Percentiles rank a stretch among this genome's conserved stretches.
These are phyloP conservation scores for Nakazawaea sp. DNA, from an alignment of 805 yeast genomes.

Conservation along the genomic window DNA sequence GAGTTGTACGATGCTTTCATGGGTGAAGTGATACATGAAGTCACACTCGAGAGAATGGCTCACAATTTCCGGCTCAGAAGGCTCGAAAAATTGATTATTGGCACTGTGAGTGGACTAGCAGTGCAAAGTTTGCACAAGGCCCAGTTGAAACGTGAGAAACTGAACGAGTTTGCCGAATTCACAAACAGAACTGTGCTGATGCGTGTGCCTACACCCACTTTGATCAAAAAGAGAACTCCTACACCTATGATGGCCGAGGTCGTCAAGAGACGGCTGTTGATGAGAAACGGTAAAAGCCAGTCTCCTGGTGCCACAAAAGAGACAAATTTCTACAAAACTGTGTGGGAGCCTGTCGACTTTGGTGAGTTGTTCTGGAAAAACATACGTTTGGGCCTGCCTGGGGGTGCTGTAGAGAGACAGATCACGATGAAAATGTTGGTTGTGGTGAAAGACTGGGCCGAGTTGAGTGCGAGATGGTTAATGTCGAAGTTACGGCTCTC, in stretches of 20 bases:
- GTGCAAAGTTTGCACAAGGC: conserved; percentile 15
- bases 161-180: conserved; percentile 28
- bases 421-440: conserved; percentile 25
- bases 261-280: conserved; percentile 3
- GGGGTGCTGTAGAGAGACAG: conserved; percentile 18
- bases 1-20: conserved; percentile 58
- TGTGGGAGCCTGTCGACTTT: conserved; percentile 32
- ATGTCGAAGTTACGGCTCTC: conserved; percentile 36
- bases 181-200: conserved; percentile 13
- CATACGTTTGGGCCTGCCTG: conserved; percentile 20
- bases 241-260: conserved; percentile 11
- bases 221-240: too few relatives aligned
- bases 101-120: conserved; percentile 25
- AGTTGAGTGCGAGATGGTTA: conserved; percentile 41
- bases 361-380: conserved; percentile 38
- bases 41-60: conserved; percentile 38
- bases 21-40: conserved; percentile 44
- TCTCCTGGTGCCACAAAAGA: conserved; percentile 9
- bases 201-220: too few relatives aligned
- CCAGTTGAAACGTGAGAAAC: conserved; percentile 28
- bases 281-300: conserved; percentile 12
- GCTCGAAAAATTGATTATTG: conserved; percentile 25
- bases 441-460: conserved; percentile 42
- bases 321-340: conserved; percentile 15
- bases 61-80: conserved; percentile 25